phyloP scores from a whole-genome alignment of 345 rosid species.

The Syzygium jambos region DNA sequence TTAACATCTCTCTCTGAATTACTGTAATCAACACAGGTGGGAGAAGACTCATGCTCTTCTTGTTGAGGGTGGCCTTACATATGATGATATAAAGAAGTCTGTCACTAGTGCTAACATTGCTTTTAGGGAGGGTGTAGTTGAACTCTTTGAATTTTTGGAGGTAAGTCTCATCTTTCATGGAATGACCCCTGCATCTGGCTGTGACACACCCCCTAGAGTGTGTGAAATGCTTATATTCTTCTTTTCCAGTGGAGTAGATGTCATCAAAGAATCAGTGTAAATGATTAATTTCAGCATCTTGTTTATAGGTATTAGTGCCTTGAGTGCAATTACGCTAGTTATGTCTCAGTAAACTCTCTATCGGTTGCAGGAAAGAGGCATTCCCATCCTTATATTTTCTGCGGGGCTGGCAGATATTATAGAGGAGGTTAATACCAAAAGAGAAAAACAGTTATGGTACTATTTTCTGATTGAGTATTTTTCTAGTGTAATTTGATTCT shows the following conservation, averaged over 20 bases:
- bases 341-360: neutral
- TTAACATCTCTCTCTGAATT: neutral
- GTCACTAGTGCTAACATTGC: slow-evolving; percentile 54
- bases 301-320: neutral
- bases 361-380: slow-evolving; percentile 47
- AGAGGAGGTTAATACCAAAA: slow-evolving; percentile 59
- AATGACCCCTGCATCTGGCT: neutral
- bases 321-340: neutral
- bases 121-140: slow-evolving; percentile 75
- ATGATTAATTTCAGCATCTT: neutral
- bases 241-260: neutral
- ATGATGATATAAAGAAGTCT: slow-evolving; percentile 61
- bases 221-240: neutral
- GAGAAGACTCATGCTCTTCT: slow-evolving; percentile 75
- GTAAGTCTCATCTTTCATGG: slow-evolving; percentile 19
- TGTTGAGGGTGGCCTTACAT: slow-evolving; percentile 80
- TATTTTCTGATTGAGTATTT: neutral
- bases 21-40: slow-evolving; percentile 51
- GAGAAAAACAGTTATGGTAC: neutral
- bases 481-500: neutral
- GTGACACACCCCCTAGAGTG: neutral
- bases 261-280: neutral
- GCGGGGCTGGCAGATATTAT: slow-evolving; percentile 96
- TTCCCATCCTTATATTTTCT: slow-evolving; percentile 81
- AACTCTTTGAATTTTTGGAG: slow-evolving; percentile 73